A percentile compares a stretch with the other conserved stretches of the same genome.
Conservation (phyloP, 1,139 yeast genomes). For the Pichia sp. region DNA sequence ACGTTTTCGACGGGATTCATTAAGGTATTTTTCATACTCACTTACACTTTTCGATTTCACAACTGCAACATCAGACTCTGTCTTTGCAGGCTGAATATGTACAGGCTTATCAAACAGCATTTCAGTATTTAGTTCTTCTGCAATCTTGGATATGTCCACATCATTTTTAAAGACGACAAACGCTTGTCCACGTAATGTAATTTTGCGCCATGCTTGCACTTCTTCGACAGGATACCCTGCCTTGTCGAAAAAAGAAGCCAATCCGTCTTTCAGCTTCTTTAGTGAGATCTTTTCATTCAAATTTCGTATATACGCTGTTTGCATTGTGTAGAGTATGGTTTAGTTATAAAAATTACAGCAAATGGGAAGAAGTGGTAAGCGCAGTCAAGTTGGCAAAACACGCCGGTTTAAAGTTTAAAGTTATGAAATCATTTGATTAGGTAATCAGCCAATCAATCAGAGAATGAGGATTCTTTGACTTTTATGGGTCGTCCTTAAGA, state of each 20-base stretch:
- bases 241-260: slow-evolving; percentile 34
- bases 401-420: no score
- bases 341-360: no score
- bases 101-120: slow-evolving; percentile 51
- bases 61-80: slow-evolving; percentile 42
- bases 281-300: slow-evolving; percentile 63
- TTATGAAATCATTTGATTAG: no score
- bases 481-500: no score
- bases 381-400: no score
- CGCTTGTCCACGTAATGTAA: slow-evolving; percentile 78
- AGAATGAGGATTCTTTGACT: no score
- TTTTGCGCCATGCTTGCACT: slow-evolving; percentile 53
- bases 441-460: no score
- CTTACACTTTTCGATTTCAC: slow-evolving; percentile 5
- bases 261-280: slow-evolving; percentile 39
- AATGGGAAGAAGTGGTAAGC: no score
- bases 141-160: slow-evolving; percentile 34
- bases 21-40: slow-evolving; percentile 26
- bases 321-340: no score
- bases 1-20: slow-evolving; percentile 21
- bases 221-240: slow-evolving; percentile 45
- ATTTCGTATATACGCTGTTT: slow-evolving; percentile 46
- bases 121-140: slow-evolving; percentile 35
- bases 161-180: slow-evolving; percentile 55
- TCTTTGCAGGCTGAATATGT: slow-evolving; percentile 35